phyloP scores from a whole-genome alignment of 1,284 basidiomycete genomes.

The Apiotrichum siamense region DNA sequence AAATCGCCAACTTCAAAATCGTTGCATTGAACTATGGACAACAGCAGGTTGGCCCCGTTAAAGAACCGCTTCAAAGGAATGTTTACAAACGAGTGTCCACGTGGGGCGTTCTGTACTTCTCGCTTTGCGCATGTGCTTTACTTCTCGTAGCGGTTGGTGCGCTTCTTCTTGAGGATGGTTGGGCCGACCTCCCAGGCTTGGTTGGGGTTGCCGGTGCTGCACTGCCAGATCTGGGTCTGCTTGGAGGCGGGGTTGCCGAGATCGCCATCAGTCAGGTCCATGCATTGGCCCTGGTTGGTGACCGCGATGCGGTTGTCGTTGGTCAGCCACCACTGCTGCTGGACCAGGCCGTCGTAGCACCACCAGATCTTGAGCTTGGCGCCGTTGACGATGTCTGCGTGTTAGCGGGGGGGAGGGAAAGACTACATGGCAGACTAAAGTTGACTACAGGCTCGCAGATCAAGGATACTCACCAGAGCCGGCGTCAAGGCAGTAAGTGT shows the following conservation, averaged over 20 bases:
- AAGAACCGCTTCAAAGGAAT: too few relatives aligned
- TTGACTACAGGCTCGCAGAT: not conserved
- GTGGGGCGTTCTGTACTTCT: too few relatives aligned
- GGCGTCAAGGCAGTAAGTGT: constrained; percentile 36
- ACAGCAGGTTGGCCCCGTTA: too few relatives aligned
- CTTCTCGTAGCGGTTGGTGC: too few relatives aligned
- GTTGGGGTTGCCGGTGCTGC: constrained; percentile 29
- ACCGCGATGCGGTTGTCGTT: constrained; percentile 19
- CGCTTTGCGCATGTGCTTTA: too few relatives aligned
- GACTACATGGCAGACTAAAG: too few relatives aligned
- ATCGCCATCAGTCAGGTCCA: constrained; percentile 28
- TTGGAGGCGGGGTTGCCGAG: constrained; percentile 13
- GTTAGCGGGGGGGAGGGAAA: too few relatives aligned
- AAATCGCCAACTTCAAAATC: too few relatives aligned
- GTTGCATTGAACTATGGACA: too few relatives aligned
- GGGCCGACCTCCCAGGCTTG: constrained; percentile 41
- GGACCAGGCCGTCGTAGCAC: constrained; percentile 18
- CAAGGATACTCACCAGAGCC: constrained; percentile 1
- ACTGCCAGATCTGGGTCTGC: constrained; percentile 18
- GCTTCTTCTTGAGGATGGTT: too few relatives aligned
- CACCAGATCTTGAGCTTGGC: constrained; percentile 23
- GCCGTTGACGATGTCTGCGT: constrained; percentile 11
- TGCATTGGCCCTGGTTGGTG: constrained; percentile 21
- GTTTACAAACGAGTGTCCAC: too few relatives aligned
- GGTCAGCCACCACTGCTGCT: constrained; percentile 23